phyloP scores from a whole-genome alignment of 768 basidiomycete genomes.

The Mrakia blollopis region DNA sequence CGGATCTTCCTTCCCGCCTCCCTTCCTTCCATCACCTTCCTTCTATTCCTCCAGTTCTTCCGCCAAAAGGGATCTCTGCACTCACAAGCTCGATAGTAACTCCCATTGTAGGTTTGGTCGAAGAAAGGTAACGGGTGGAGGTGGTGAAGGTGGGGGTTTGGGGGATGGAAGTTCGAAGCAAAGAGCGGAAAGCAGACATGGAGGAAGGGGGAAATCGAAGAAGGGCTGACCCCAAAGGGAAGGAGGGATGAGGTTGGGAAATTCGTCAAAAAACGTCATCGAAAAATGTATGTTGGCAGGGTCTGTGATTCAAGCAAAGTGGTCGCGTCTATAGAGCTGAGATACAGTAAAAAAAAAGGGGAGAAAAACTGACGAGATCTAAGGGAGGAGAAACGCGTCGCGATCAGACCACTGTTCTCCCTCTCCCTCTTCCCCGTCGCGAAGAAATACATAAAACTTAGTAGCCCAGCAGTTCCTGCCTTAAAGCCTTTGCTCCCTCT shows the following conservation, averaged over 20 bases:
- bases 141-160: constrained; percentile 4
- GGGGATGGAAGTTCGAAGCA: constrained; percentile 3
- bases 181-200: background rate
- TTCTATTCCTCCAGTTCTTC: background rate
- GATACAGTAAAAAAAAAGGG: no score
- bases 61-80: background rate
- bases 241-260: background rate
- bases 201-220: background rate
- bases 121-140: background rate
- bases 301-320: no score
- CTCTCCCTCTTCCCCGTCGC: background rate
- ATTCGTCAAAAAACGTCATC: background rate
- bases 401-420: background rate
- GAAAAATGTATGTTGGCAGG: no score
- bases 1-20: background rate
- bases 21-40: constrained; percentile 14
- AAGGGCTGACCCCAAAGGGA: background rate
- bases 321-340: no score
- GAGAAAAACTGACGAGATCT: no score
- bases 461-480: constrained; percentile 15
- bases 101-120: constrained; percentile 5
- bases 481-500: constrained; percentile 11
- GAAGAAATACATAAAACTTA: background rate
- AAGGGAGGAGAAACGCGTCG: background rate
- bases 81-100: constrained; percentile 17